Evolutionary conservation across 805 yeast genomes (phyloP).

Genomic region (Wickerhamiella alocasiicola): DNA sequence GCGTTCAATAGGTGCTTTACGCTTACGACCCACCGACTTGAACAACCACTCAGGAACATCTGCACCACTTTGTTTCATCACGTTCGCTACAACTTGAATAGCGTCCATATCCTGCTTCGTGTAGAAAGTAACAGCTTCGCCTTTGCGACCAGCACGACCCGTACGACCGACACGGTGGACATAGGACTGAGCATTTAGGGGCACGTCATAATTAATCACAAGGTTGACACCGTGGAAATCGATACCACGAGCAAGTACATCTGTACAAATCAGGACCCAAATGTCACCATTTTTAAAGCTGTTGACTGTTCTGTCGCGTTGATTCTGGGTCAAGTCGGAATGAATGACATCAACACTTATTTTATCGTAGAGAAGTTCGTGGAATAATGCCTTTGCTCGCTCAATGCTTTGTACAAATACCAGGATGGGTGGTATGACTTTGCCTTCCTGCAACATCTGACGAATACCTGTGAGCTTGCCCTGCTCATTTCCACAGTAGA

Average conservation of each 20-base stretch:
- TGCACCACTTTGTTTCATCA: constrained; percentile 83
- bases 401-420: constrained; percentile 84
- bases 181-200: constrained; percentile 83
- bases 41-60: constrained; percentile 71
- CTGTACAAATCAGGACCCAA: constrained; percentile 96
- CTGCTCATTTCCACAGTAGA: constrained; percentile 84
- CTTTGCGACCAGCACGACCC: constrained; percentile 84
- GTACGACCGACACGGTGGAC: constrained; percentile 98
- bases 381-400: constrained; percentile 90
- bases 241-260: constrained; percentile 90
- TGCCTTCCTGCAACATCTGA: constrained; percentile 62
- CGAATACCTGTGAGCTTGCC: constrained; percentile 90
- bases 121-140: constrained; percentile 82
- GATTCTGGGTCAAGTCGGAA: constrained; percentile 81
- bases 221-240: constrained; percentile 92
- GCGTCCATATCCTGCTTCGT: constrained; percentile 76
- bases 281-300: constrained; percentile 79
- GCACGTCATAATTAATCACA: constrained; percentile 94
- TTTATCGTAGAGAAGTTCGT: constrained; percentile 83
- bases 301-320: constrained; percentile 74
- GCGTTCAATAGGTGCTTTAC: constrained; percentile 38
- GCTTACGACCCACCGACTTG: constrained; percentile 11
- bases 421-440: constrained; percentile 82
- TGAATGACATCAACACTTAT: constrained; percentile 91
- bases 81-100: constrained; percentile 76